Base-by-base conservation (phyloP, 495 filamentous ascomycete genomes). In the Friedmanniomyces endolithicus region DNA sequence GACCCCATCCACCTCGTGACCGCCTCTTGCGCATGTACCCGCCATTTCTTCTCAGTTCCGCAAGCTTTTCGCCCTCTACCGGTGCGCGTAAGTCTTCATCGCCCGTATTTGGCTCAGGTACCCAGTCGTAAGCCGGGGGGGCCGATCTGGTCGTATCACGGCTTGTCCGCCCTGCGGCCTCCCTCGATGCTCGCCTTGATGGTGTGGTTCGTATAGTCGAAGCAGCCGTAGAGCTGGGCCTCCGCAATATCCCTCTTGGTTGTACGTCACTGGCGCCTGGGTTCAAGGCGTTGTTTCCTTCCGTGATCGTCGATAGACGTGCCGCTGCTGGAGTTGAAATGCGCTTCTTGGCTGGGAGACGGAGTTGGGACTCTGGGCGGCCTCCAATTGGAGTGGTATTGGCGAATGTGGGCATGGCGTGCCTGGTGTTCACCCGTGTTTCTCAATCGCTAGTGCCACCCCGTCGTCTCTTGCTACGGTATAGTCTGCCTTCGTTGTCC, bases 221-320 rank as follows among this genome's bases (percentile, higher is more conserved):
- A 9, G 27, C 27, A 31, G 27, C 4, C 27, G 27, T 9, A 4
- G 16, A 41, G 37, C 44, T 29, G 17, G 6, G 47, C 20, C 23
- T 40, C 16, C 33, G 22, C 17, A 24, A 20, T n/a, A 27, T 55
- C 7, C 52, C 44, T 44, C 23, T 25, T 2, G 37, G 52, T 14
- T 25, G 35, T 31, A 9, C 27, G 27, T 31, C 9, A 23, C 25
- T 53, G n/a, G 20, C 54, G 17, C 51, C 48, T 33, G 48, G 35
- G 31, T 49, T 19, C 7, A 25, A 6, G n/a, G 52, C 31, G 41
- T 35, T 47, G 35, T 55, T 39, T 35, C 61, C 57, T 51, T 69
- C 67, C 22, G 66, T 59, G 43, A 70, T 67, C n/a, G 64, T 61
- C 24, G 65, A 64, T 14, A 70, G 57, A 11, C 67, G 64, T 37